Evolutionary conservation across 2,329 filamentous ascomycete species (phyloP).

Genomic region (Colletotrichum tamarilloi): DNA sequence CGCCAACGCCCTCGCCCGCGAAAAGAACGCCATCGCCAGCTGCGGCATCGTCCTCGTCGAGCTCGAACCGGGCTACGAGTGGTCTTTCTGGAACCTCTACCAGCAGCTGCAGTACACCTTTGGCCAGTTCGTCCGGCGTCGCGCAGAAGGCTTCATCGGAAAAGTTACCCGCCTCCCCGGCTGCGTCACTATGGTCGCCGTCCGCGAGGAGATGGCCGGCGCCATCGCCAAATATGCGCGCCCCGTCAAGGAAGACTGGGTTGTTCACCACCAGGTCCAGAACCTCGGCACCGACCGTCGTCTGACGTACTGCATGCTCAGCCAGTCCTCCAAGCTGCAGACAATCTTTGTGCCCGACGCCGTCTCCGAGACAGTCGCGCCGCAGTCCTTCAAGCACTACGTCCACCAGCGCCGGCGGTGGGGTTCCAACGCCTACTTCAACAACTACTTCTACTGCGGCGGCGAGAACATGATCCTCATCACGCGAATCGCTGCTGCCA

Average conservation of each 20-base stretch:
- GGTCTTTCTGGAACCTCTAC: conserved; percentile 18
- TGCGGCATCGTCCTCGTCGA: conserved; percentile 12
- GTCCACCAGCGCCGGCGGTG: conserved; percentile 47
- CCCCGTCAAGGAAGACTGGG: background rate
- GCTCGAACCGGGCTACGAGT: conserved; percentile 10
- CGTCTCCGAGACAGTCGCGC: conserved; percentile 47
- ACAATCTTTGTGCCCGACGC: conserved; percentile 47
- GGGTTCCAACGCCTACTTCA: conserved; percentile 50
- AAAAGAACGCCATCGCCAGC: conserved; percentile 1
- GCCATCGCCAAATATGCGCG: conserved; percentile 7
- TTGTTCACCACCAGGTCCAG: conserved; percentile 3
- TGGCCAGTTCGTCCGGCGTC: conserved; percentile 11
- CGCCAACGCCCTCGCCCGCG: conserved; percentile 9
- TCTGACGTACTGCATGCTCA: conserved; percentile 16
- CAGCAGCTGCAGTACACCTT: conserved; percentile 21
- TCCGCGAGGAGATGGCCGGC: conserved; percentile 9
- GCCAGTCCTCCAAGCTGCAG: conserved; percentile 14
- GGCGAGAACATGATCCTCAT: conserved; percentile 52
- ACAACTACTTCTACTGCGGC: conserved; percentile 47
- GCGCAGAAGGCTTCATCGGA: conserved; percentile 5
- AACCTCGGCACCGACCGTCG: conserved; percentile 12
- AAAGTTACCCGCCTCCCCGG: conserved; percentile 4
- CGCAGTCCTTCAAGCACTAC: conserved; percentile 47
- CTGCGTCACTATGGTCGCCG: conserved; percentile 10
- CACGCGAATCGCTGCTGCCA: conserved; percentile 43